Evolutionary conservation across 257 asterid species (phyloP).

Genomic region (Solanum arcanum): DNA sequence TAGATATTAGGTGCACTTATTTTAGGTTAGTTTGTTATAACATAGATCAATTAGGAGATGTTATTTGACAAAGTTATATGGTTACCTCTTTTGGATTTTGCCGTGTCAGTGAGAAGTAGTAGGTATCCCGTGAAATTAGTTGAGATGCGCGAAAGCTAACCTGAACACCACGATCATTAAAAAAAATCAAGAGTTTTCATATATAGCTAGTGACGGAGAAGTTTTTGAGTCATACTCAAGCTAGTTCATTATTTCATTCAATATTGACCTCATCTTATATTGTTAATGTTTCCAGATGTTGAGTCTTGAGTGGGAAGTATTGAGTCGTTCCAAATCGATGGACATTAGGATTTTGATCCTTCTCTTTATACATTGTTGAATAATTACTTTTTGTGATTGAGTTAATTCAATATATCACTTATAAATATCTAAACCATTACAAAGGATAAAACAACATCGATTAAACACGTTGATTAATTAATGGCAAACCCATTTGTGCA

Average conservation of each 20-base stretch:
- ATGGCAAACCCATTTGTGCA: neutral
- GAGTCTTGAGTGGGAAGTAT: neutral
- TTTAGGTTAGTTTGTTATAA: neutral
- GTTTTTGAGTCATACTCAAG: neutral
- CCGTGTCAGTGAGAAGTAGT: too few relatives aligned
- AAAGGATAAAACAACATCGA: neutral
- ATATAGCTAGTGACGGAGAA: neutral
- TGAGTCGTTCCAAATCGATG: neutral
- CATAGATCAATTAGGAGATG: neutral
- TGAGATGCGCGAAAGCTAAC: fast-evolving
- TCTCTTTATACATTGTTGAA: neutral
- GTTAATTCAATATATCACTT: neutral
- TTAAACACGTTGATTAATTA: neutral
- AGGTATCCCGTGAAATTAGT: too few relatives aligned
- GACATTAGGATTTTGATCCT: neutral
- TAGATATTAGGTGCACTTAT: neutral
- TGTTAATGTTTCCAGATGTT: neutral
- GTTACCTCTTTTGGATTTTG: too few relatives aligned
- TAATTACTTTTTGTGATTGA: too few relatives aligned
- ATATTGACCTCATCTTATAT: too few relatives aligned
- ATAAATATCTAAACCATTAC: neutral
- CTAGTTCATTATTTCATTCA: too few relatives aligned
- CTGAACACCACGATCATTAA: fast-evolving
- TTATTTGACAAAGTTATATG: too few relatives aligned
- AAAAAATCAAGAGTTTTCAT: too few relatives aligned